Evolutionary conservation across 2,329 filamentous ascomycete species (phyloP).

Genomic region (Esteya vermicola): DNA sequence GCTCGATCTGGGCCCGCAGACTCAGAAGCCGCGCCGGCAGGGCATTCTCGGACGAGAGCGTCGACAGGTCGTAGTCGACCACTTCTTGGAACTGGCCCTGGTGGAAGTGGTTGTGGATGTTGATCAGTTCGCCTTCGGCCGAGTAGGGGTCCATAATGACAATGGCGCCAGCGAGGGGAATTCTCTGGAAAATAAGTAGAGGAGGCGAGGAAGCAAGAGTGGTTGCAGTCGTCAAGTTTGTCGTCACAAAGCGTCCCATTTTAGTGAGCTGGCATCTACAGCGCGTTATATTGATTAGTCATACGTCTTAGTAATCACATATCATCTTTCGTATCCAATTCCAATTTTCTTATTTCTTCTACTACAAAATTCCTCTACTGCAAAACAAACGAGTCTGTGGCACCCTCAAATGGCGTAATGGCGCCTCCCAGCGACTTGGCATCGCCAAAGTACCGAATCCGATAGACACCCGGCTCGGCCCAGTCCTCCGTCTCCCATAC

Average conservation of each 20-base stretch:
- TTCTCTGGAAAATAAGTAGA: no score
- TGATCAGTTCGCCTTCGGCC: constrained; percentile 56
- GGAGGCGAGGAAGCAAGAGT: no score
- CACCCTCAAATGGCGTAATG: constrained; percentile 56
- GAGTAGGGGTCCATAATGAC: constrained; percentile 49
- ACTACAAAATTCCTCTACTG: constrained; percentile 10
- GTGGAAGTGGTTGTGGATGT: constrained; percentile 57
- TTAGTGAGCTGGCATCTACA: no score
- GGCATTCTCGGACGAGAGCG: constrained; percentile 65
- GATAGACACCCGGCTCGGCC: constrained; percentile 52
- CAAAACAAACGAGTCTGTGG: constrained; percentile 42
- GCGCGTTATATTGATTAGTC: no score
- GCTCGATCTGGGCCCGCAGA: constrained; percentile 69
- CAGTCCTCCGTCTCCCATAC: constrained; percentile 63
- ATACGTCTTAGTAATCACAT: no score
- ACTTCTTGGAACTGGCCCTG: constrained; percentile 79
- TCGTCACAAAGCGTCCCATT: no score
- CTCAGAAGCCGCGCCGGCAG: constrained; percentile 64
- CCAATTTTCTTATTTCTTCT: background rate
- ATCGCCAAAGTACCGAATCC: constrained; percentile 75
- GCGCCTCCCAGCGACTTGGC: constrained; percentile 48
- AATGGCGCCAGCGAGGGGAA: no score
- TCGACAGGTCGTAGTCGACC: constrained; percentile 68
- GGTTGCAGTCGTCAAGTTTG: no score
- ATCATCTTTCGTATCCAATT: no score